A percentile compares a stretch with the other conserved stretches of the same genome.
Conservation (phyloP, 2,329 filamentous ascomycete genomes). For the Diaporthe sp. region DNA sequence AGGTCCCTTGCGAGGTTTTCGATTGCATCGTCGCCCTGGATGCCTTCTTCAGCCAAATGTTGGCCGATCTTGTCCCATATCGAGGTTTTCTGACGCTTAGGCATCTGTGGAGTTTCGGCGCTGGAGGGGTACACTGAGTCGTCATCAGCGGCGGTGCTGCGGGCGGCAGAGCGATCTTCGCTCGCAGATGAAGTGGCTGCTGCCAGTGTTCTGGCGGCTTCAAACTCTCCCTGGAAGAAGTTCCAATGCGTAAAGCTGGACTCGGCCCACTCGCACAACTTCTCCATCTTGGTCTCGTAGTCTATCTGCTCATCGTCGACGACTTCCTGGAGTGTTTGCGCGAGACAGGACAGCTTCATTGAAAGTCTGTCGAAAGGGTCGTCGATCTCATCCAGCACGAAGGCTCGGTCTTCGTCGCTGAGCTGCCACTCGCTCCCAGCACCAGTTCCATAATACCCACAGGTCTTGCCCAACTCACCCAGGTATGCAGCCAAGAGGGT, state of each 20-base stretch:
- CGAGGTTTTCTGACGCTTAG: neutral
- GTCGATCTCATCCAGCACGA: neutral
- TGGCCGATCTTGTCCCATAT: neutral
- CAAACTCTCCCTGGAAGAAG: neutral
- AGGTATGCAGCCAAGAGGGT: slow-evolving; percentile 5
- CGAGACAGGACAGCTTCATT: neutral
- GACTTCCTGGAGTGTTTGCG: neutral
- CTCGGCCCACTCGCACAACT: slow-evolving; percentile 9
- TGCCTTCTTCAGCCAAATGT: slow-evolving; percentile 5
- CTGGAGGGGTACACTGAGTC: neutral
- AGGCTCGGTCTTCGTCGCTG: neutral
- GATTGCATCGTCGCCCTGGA: neutral
- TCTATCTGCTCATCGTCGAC: neutral
- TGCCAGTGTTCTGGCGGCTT: neutral
- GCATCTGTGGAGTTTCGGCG: neutral
- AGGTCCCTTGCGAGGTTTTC: neutral
- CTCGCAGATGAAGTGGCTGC: neutral
- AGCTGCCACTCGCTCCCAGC: neutral
- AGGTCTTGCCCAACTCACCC: neutral
- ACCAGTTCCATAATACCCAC: neutral
- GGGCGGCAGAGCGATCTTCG: too few relatives aligned
- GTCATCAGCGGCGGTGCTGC: neutral
- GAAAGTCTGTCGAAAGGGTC: neutral
- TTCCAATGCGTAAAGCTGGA: neutral
- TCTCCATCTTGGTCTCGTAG: neutral